Evolutionary conservation across 192 early-diverging fungal genomes (phyloP), one percentile per base, ranked within the genome.

Genomic region (Lunasporangiospora selenospora): DNA sequence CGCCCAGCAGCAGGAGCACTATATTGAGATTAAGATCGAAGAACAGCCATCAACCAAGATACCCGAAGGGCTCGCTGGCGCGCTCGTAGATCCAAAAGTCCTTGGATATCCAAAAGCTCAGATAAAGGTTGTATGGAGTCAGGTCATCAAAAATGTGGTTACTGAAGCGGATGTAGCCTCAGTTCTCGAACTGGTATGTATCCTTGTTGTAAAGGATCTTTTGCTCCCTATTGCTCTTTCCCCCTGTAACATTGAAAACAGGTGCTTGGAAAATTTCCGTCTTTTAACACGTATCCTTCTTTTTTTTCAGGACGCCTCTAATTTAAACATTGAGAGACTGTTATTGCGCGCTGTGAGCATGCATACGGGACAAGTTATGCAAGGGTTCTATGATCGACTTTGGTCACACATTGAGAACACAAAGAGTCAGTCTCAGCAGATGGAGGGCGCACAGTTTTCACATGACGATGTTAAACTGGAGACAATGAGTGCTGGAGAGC

Each of bases 31-130:
- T 37, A 73, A 55, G 21, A 73, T 73, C 29, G 69, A 73, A 21
- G 69, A 63, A 32, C 53, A 44, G 12, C 44, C 48, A n/a, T 19
- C 13, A 6, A 18, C 46, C 13, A 34, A 53, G 31, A 73, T 73
- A 50, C 61, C 60, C 11, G 69, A 73, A 27, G 61, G 61, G 7
- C 54, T 73, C 23, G 69, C 69, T 16, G 69, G 69, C 3, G 69
- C 69, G 23, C 49, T 73, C 12, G 69, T 73, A 6, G 69, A 73
- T 43, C 47, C 66, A 15, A 83, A 83, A 38, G 49, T 76, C 0
- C 64, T 83, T 6, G 79, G 79, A 42, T 83, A 83, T 29, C 81
- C 81, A 6, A 83, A 80, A 54, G 66, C 76, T 10, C 56, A 47
- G 24, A 65, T 83, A 13, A 75, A 63, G 21, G 61, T 79, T 2